Evolutionary conservation across 495 filamentous ascomycete species (phyloP).

Genomic region (Penicillium fimorum): DNA sequence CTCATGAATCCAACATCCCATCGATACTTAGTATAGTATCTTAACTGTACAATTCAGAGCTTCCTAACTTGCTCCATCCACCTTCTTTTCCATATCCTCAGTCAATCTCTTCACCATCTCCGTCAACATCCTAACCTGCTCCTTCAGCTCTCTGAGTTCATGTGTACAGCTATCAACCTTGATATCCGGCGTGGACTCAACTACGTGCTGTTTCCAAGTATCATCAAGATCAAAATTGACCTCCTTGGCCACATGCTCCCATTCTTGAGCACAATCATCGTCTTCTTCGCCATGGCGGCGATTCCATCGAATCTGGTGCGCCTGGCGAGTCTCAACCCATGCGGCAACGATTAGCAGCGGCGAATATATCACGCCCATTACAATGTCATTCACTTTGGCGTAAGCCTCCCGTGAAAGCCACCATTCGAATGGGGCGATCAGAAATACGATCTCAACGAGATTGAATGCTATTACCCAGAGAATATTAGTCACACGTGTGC

Average conservation of each 20-base stretch:
- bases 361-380: conserved; percentile 85
- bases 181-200: conserved; percentile 71
- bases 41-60: too few relatives aligned
- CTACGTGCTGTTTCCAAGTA: conserved; percentile 75
- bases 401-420: conserved; percentile 73
- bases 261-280: conserved; percentile 85
- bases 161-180: conserved; percentile 65
- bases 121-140: conserved; percentile 68
- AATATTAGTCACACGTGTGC: background rate
- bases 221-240: conserved; percentile 79
- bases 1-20: too few relatives aligned
- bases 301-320: conserved; percentile 66
- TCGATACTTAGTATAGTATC: too few relatives aligned
- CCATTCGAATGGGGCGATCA: conserved; percentile 90
- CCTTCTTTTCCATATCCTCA: conserved; percentile 19
- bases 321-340: conserved; percentile 67
- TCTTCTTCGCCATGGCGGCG: conserved; percentile 80
- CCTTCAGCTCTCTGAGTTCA: conserved; percentile 66
- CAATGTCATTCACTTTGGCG: conserved; percentile 74
- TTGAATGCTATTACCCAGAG: conserved; percentile 64
- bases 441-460: conserved; percentile 78
- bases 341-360: conserved; percentile 81
- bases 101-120: conserved; percentile 51
- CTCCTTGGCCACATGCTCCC: conserved; percentile 75
- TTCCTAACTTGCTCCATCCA: background rate